These are phyloP conservation scores for Pseudonitzschia multistriata DNA, from an alignment of 108 stramenopile genomes.

Conservation along the genomic window DNA sequence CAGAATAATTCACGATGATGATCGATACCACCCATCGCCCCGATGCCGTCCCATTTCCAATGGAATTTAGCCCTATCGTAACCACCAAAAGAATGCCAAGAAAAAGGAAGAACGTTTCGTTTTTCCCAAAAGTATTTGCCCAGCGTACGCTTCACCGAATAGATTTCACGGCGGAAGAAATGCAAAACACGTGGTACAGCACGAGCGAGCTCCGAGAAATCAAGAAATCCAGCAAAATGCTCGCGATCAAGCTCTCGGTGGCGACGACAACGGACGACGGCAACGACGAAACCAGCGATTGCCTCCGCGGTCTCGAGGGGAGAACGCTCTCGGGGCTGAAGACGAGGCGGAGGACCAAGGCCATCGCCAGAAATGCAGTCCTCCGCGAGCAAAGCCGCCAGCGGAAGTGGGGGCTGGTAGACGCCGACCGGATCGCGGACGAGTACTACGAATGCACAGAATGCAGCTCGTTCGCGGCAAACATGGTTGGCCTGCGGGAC, in stretches of 20 bases:
- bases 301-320: conserved; percentile 29
- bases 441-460: conserved; percentile 3
- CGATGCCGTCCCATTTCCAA: background rate
- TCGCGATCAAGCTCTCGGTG: background rate
- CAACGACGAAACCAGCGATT: background rate
- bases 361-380: conserved; percentile 19
- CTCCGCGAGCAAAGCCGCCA: conserved; percentile 24
- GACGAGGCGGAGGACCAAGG: conserved; percentile 4
- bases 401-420: background rate
- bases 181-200: conserved; percentile 13
- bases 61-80: background rate
- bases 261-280: background rate
- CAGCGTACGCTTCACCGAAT: conserved; percentile 2
- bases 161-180: conserved; percentile 21
- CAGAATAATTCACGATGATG: background rate
- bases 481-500: background rate
- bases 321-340: conserved; percentile 19
- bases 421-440: conserved; percentile 4
- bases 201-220: conserved; percentile 22
- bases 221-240: background rate
- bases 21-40: background rate
- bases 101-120: background rate
- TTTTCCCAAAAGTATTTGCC: background rate
- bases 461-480: background rate
- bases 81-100: background rate